Evolutionary conservation across 2,329 filamentous ascomycete species (phyloP), one percentile per base, ranked within the genome.

Genomic region (Zasmidium cellare): DNA sequence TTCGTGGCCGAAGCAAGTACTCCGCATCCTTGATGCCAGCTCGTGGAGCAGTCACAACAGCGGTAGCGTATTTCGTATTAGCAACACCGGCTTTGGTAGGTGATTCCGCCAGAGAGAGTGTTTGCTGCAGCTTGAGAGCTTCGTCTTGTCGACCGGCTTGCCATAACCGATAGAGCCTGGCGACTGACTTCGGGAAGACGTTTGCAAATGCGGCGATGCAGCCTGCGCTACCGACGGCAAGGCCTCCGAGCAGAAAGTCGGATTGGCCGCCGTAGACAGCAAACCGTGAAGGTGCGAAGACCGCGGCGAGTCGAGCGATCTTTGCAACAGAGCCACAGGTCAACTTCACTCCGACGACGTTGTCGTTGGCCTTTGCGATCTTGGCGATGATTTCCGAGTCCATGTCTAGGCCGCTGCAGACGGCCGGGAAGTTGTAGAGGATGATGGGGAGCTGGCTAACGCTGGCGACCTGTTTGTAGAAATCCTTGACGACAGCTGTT

Each of bases 401-500:
- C 22, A 90, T 76, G 69, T 90, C 87, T 2, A 89, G 76, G 22
- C 87, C 87, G 62, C 87, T 87, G 67, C 84, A 87, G 19, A 89
- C 86, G 12, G 77, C 84, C 0, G 87, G 87, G 73, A 89, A 89
- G 72, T 89, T 88, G 73, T 88, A 88, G 14, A 89, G 73, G 44
- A 89, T 79, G 28, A 88, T 76, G 0, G 85, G 85, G 2, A 89
- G 71, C 1, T 79, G 73, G 1, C 77, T 78, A 51, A 75, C 71
- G n/a, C 71, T 71, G 0, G 84, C 82, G 2, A 88, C 75, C 25
- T 87, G 80, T 48, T 74, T 73, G 66, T 81, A 88, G 76, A 88
- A 89, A 50, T 76, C 74, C 66, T 82, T 79, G 24, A 88, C 76
- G 22, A 88, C 83, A 12, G 74, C 76, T 19, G 79, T 76, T 3